Percentiles rank a stretch among this genome's conserved stretches.
Evolutionary conservation across 257 asterid genomes (phyloP).

Genomic region (Ehretia macrophylla): DNA sequence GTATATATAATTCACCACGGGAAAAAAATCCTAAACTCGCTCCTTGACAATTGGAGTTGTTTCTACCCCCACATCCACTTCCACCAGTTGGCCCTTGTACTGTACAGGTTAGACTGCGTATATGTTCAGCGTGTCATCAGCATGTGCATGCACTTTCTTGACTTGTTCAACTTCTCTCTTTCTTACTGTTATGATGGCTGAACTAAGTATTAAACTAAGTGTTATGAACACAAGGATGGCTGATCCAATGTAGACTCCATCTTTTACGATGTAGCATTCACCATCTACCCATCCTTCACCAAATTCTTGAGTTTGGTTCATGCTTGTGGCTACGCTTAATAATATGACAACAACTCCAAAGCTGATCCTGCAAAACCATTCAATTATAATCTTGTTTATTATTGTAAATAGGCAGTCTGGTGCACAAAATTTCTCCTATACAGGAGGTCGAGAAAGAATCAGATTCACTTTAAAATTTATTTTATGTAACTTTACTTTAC

Average conservation of each 20-base stretch:
- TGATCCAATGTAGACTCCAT: conserved; percentile 60
- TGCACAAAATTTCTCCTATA: too few species aligned
- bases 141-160: conserved; percentile 37
- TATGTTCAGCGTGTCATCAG: too few species aligned
- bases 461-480: too few species aligned
- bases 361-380: conserved; percentile 47
- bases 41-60: too few species aligned
- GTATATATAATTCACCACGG: too few species aligned
- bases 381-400: not conserved
- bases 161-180: conserved; percentile 35
- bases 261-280: conserved; percentile 71
- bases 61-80: not conserved
- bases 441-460: too few species aligned
- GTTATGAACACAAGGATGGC: conserved; percentile 48
- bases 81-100: conserved; percentile 5
- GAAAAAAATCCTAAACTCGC: too few species aligned
- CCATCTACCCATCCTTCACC: conserved; percentile 93
- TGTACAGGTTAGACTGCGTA: too few species aligned
- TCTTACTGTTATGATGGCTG: conserved; percentile 19
- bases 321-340: conserved; percentile 61
- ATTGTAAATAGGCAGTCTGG: too few species aligned
- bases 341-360: conserved; percentile 53
- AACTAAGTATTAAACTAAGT: conserved; percentile 41
- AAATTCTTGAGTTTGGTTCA: conserved; percentile 49
- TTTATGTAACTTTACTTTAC: too few species aligned